Evolutionary conservation across 1,284 basidiomycete genomes (phyloP).

Genomic region (Exsudoporus floridanus): DNA sequence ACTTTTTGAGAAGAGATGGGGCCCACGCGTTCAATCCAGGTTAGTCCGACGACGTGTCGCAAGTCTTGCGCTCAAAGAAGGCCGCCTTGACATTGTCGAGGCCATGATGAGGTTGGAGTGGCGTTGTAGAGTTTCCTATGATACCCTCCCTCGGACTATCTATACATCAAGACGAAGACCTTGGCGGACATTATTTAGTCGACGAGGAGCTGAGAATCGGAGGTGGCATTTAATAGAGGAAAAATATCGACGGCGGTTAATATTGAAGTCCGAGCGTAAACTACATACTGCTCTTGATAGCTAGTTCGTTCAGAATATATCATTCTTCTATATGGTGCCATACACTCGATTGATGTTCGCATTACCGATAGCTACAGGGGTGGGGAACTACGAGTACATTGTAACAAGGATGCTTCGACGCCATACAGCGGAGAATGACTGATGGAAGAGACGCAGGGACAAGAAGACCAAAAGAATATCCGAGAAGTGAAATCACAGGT

Average conservation of each 20-base stretch:
- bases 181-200: constrained; percentile 26
- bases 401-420: constrained; percentile 19
- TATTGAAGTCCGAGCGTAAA: neutral
- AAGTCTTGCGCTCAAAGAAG: constrained; percentile 59
- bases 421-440: constrained; percentile 1
- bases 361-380: constrained; percentile 19
- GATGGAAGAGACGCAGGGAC: neutral
- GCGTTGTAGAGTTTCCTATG: constrained; percentile 9
- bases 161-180: constrained; percentile 16
- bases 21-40: constrained; percentile 50
- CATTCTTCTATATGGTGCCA: neutral
- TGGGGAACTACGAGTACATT: constrained; percentile 24
- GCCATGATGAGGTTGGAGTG: constrained; percentile 33
- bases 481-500: constrained; percentile 42
- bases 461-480: constrained; percentile 19
- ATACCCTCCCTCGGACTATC: constrained; percentile 10
- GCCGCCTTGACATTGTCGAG: constrained; percentile 50
- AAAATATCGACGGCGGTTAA: constrained; percentile 17
- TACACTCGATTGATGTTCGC: constrained; percentile 13
- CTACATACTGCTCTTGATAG: neutral
- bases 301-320: neutral
- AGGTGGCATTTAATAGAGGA: constrained; percentile 31
- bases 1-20: constrained; percentile 55
- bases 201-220: constrained; percentile 30
- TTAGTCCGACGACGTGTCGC: constrained; percentile 58